These are phyloP conservation scores for Anethum foeniculum DNA, from an alignment of 140 eudicot species.

Conservation along the genomic window DNA sequence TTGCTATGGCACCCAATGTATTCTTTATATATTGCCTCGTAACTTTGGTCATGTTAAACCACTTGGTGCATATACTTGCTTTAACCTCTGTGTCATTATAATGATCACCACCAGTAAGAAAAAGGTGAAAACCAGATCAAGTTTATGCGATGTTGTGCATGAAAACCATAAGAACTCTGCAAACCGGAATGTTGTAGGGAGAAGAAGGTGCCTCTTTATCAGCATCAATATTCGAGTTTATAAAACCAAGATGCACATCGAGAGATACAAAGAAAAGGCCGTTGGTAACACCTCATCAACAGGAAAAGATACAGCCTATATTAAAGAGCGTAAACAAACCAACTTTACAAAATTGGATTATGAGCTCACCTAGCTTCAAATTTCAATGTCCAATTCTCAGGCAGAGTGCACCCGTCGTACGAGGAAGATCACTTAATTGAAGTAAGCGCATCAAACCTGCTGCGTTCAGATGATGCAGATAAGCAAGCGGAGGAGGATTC, in stretches of 20 bases:
- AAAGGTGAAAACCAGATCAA: conserved; percentile 18
- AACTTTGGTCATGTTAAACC: not conserved
- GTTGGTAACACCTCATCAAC: conserved; percentile 7
- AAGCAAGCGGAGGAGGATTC: not conserved
- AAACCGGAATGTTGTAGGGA: not conserved
- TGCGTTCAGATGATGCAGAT: too few species aligned
- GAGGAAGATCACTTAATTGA: not conserved
- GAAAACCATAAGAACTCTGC: not conserved
- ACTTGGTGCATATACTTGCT: not conserved
- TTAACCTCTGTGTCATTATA: not conserved
- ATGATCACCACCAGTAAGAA: not conserved
- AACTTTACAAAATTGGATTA: conserved; percentile 44
- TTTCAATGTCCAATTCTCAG: conserved; percentile 5
- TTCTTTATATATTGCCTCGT: not conserved
- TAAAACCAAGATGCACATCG: conserved; percentile 26
- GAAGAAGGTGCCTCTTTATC: conserved; percentile 1
- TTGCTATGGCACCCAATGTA: not conserved
- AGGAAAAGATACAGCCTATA: not conserved
- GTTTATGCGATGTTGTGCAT: not conserved
- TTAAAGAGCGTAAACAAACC: not conserved
- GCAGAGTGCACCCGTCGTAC: conserved; percentile 31
- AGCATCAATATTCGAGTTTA: conserved; percentile 21
- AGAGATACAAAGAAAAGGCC: conserved; percentile 14
- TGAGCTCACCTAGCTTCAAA: conserved; percentile 42
- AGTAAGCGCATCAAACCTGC: not conserved